Conservation (phyloP, 2,329 filamentous ascomycete genomes). For the Colletotrichum sp. region DNA sequence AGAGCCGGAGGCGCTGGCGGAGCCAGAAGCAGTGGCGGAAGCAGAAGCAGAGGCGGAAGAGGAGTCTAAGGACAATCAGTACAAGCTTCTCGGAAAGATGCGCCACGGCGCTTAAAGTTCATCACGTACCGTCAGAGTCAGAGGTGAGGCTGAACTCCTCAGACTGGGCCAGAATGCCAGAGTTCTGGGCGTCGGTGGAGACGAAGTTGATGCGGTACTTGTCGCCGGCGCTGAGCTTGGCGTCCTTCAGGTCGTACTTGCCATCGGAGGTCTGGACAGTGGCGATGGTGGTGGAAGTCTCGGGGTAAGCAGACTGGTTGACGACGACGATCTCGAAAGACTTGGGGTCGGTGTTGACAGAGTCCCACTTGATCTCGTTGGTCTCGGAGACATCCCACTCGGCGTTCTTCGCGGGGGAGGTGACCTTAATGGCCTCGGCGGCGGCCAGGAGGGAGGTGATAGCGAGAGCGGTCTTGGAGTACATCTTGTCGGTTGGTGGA, state of each 20-base stretch:
- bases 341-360: constrained; percentile 10
- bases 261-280: constrained; percentile 16
- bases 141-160: constrained; percentile 2
- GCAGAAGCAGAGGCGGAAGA: background rate
- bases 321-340: constrained; percentile 14
- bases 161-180: constrained; percentile 18
- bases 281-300: background rate
- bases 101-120: too few species aligned
- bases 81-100: background rate
- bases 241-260: constrained; percentile 17
- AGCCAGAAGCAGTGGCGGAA: background rate
- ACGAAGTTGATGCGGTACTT: constrained; percentile 16
- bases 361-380: constrained; percentile 17
- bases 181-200: constrained; percentile 12
- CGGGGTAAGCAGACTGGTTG: constrained; percentile 9
- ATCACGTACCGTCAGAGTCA: background rate
- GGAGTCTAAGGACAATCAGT: background rate
- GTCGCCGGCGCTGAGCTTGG: background rate
- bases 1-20: background rate
- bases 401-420: constrained; percentile 12
- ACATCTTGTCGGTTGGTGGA: constrained; percentile 10
- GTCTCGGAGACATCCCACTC: constrained; percentile 16
- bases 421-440: constrained; percentile 16
- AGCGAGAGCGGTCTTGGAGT: constrained; percentile 14
- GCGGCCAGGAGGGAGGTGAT: constrained; percentile 14